Conservation (phyloP, 331 rosid genomes). For the Pyrus hybrid region DNA sequence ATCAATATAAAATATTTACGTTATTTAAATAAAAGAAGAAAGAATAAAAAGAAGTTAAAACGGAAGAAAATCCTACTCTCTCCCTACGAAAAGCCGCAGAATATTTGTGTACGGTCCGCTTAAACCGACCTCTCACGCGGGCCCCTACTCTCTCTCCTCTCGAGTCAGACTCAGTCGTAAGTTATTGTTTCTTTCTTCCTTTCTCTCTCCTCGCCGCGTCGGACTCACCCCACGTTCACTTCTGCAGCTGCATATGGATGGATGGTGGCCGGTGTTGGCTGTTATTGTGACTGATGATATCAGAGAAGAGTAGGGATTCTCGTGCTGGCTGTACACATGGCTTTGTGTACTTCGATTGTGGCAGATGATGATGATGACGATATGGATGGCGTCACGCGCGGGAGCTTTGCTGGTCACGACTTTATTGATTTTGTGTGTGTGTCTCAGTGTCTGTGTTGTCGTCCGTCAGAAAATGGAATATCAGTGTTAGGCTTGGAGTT, state of each 20-base stretch:
- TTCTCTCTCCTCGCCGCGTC: background rate
- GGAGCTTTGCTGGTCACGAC: no score
- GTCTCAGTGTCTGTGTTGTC: background rate
- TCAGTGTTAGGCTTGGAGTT: background rate
- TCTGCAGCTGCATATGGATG: background rate
- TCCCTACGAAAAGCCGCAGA: background rate
- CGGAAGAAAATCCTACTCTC: no score
- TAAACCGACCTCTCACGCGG: background rate
- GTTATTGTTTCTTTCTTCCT: background rate
- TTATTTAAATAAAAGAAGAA: no score
- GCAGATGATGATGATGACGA: conserved; percentile 1
- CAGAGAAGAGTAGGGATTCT: background rate
- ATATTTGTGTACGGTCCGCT: background rate
- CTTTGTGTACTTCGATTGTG: background rate
- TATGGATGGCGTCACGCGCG: no score
- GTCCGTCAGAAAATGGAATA: background rate
- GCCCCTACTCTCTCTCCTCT: background rate
- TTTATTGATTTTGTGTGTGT: no score
- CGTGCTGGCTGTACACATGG: conserved; percentile 11
- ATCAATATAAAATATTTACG: no score
- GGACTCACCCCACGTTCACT: background rate
- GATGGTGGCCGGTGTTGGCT: background rate
- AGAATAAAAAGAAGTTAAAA: no score
- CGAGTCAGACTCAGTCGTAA: background rate
- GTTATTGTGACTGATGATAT: background rate